phyloP scores from a whole-genome alignment of 2,329 filamentous ascomycete genomes.

The Exophiala dermatitidis region DNA sequence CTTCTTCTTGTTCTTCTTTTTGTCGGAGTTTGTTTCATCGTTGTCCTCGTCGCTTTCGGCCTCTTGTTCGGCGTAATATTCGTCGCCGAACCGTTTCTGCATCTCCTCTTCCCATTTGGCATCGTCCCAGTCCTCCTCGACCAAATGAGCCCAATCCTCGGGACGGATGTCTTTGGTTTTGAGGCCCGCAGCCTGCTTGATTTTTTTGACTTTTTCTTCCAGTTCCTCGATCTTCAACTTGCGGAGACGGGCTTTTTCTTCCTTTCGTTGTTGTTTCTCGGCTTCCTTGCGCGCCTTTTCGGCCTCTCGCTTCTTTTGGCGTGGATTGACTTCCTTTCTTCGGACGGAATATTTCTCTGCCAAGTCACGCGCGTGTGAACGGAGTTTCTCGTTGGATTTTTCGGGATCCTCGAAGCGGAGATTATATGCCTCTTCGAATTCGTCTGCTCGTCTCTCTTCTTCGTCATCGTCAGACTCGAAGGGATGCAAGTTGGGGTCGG shows the following conservation, averaged over 20 bases:
- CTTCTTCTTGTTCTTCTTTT: slow-evolving; percentile 54
- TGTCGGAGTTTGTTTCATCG: slow-evolving; percentile 67
- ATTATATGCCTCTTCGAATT: slow-evolving; percentile 91
- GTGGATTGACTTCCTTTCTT: slow-evolving; percentile 68
- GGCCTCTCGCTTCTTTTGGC: slow-evolving; percentile 70
- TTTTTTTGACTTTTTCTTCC: slow-evolving; percentile 75
- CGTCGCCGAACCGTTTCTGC: slow-evolving; percentile 76
- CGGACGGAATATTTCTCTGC: slow-evolving; percentile 76
- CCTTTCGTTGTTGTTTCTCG: slow-evolving; percentile 66
- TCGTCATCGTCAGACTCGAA: slow-evolving; percentile 90
- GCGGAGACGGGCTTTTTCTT: slow-evolving; percentile 74
- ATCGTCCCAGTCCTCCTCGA: slow-evolving; percentile 85
- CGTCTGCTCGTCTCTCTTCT: slow-evolving; percentile 66
- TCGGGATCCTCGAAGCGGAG: slow-evolving; percentile 88
- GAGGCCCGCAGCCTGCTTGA: slow-evolving; percentile 81
- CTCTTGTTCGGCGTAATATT: slow-evolving; percentile 73
- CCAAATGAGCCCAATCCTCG: slow-evolving; percentile 74
- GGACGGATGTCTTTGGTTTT: slow-evolving; percentile 55
- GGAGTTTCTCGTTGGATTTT: slow-evolving; percentile 78
- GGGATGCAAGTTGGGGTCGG: slow-evolving; percentile 59
- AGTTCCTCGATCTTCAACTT: slow-evolving; percentile 88
- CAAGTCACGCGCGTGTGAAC: slow-evolving; percentile 82
- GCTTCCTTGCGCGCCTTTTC: slow-evolving; percentile 71
- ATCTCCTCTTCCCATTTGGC: slow-evolving; percentile 87
- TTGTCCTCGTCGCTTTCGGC: slow-evolving; percentile 61